Evolutionary conservation across 306 rosid genomes (phyloP), one percentile per base, ranked within the genome.

Genomic region (Vigna hirtella): DNA sequence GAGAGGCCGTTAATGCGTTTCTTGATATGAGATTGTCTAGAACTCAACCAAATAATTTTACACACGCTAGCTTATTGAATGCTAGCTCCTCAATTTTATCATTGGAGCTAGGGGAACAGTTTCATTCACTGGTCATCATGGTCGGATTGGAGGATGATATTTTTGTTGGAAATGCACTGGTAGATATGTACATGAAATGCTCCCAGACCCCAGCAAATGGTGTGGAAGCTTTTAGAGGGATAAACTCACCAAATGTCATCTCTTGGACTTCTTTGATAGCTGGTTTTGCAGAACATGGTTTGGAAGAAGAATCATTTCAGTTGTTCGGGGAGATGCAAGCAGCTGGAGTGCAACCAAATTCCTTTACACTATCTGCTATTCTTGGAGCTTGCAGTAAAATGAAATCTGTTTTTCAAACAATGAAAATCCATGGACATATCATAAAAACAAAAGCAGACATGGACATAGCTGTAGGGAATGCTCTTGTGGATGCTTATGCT

Each of bases 401-500:
- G 53, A 84, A 73, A 59, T 87, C 89, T 73, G 66, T 40, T 20
- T 68, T 56, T 77, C 90, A 73, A 73, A 86, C 86, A 36, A 76
- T 12, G 79, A 86, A 85, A 76, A 78, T 89, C 73, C 93, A 89
- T 66, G 90, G 85, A 32, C 67, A 81, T 74, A 78, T 88, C 36
- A 77, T 91, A 20, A 91, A 89, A 88, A 57, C 83, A 22, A 85
- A 81, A 76, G 85, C 79, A 15, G 82, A 76, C 55, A 7, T 77
- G 22, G 85, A 89, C 64, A 77, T 77, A 42, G 83, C 66, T 59
- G 90, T 91, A 70, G 90, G 81, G 62, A 91, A 91, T 78, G 87
- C 97, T 81, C 97, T 91, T 56, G 87, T 91, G 70, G 91, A 91
- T 77, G 87, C 91, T 51, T 91, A 91, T 84, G 90, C 89, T 67